These are phyloP conservation scores for Yarrowia phangngaensis DNA, from an alignment of 805 yeast genomes.

Conservation along the genomic window DNA sequence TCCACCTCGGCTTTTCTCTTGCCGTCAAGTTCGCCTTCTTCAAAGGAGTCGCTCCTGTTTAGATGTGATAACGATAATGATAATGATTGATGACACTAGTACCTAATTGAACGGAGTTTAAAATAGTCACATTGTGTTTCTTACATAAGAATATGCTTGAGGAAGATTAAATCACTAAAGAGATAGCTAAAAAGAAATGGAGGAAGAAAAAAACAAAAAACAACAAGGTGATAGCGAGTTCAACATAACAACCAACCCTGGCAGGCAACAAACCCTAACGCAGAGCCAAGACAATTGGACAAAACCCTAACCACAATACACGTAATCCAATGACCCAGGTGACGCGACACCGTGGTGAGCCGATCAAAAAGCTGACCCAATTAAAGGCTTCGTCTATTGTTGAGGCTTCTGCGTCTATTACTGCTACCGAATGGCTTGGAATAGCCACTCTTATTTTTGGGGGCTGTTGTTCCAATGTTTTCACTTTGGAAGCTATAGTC, in stretches of 20 bases:
- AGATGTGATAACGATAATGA: conserved; percentile 7
- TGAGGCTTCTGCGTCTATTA: not conserved
- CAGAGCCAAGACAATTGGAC: too few species aligned
- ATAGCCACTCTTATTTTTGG: conserved; percentile 50
- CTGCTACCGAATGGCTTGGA: conserved; percentile 29
- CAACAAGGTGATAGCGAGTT: not conserved
- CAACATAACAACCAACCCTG: not conserved
- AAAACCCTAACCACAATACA: too few species aligned
- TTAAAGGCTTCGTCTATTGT: too few species aligned
- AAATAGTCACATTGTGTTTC: too few species aligned
- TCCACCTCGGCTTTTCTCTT: conserved; percentile 57
- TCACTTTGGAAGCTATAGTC: conserved; percentile 56
- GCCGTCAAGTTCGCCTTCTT: conserved; percentile 66
- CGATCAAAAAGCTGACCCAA: too few species aligned
- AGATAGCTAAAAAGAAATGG: too few species aligned
- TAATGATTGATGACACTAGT: too few species aligned
- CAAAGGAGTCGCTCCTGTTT: conserved; percentile 38
- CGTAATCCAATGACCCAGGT: too few species aligned
- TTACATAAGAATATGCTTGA: too few species aligned
- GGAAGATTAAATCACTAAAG: too few species aligned
- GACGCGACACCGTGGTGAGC: too few species aligned
- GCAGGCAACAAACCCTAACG: not conserved
- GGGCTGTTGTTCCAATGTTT: conserved; percentile 71
- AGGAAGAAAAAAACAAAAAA: not conserved
- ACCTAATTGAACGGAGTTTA: too few species aligned